These are phyloP conservation scores for Talaromyces islandicus DNA, from an alignment of 2,329 filamentous ascomycete genomes.

Conservation along the genomic window DNA sequence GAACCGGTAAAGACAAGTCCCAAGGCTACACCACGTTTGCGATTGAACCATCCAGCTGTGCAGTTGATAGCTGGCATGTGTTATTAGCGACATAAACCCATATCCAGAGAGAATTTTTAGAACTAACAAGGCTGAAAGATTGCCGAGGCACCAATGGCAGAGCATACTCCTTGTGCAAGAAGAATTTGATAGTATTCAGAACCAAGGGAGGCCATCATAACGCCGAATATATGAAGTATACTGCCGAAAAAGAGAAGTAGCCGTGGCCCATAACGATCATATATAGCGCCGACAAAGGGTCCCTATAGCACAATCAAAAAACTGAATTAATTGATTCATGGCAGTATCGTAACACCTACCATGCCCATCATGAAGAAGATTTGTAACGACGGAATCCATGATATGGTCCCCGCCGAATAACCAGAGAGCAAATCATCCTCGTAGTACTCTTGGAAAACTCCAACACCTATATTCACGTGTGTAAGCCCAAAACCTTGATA, in stretches of 20 bases:
- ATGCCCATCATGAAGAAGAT: constrained; percentile 50
- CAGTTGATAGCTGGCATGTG: constrained; percentile 39
- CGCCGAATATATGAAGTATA: not conserved
- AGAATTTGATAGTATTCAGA: constrained; percentile 48
- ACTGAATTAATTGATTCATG: not conserved
- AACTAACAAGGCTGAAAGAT: not conserved
- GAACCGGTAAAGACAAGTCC: constrained; percentile 43
- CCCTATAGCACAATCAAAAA: not conserved
- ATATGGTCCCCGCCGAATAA: constrained; percentile 48
- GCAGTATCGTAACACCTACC: constrained; percentile 3
- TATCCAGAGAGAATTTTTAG: constrained; percentile 23
- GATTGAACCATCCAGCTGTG: constrained; percentile 42
- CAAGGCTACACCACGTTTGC: constrained; percentile 40
- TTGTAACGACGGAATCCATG: constrained; percentile 56
- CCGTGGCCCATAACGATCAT: constrained; percentile 34
- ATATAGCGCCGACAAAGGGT: not conserved
- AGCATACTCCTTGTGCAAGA: constrained; percentile 27
- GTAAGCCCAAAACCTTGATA: not conserved
- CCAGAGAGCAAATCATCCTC: constrained; percentile 39
- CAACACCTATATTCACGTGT: constrained; percentile 32
- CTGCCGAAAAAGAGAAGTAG: constrained; percentile 11
- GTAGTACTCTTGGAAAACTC: constrained; percentile 56
- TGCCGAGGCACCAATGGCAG: not conserved
- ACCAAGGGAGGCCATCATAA: constrained; percentile 32
- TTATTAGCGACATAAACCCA: constrained; percentile 34